phyloP scores from a whole-genome alignment of 164 flowering plant genomes.

The Euptelea pleiosperma region DNA sequence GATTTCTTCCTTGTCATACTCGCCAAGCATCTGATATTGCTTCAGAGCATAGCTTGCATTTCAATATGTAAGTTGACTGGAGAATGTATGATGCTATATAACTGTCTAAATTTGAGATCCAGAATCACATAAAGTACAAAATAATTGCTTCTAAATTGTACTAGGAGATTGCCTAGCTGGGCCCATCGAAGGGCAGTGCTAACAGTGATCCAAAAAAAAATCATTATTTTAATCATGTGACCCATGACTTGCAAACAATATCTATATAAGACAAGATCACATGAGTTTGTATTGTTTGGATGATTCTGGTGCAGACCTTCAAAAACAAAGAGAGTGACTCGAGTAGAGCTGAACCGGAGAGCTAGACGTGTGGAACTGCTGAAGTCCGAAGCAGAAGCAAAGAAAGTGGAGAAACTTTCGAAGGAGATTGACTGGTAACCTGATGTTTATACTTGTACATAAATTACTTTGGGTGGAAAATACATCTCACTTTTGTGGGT shows the following conservation, averaged over 20 bases:
- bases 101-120: too few relatives aligned
- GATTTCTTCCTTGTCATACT: neutral
- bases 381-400: conserved; percentile 60
- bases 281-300: neutral
- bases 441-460: neutral
- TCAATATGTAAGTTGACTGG: too few relatives aligned
- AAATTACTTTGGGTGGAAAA: neutral
- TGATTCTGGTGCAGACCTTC: conserved; percentile 35
- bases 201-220: too few relatives aligned
- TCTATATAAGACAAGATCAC: neutral
- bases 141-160: too few relatives aligned
- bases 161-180: too few relatives aligned
- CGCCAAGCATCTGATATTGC: neutral
- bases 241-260: too few relatives aligned
- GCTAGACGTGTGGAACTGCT: conserved; percentile 63
- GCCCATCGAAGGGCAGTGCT: too few relatives aligned
- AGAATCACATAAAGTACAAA: too few relatives aligned
- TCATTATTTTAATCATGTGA: too few relatives aligned
- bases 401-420: conserved; percentile 43
- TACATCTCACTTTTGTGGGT: neutral
- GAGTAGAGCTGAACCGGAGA: conserved; percentile 72
- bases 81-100: too few relatives aligned
- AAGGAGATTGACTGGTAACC: conserved; percentile 78
- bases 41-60: too few relatives aligned
- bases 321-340: conserved; percentile 60